Evolutionary conservation across 345 rosid genomes (phyloP), one percentile per base, ranked within the genome.

Genomic region (Arabidopsis suecica): DNA sequence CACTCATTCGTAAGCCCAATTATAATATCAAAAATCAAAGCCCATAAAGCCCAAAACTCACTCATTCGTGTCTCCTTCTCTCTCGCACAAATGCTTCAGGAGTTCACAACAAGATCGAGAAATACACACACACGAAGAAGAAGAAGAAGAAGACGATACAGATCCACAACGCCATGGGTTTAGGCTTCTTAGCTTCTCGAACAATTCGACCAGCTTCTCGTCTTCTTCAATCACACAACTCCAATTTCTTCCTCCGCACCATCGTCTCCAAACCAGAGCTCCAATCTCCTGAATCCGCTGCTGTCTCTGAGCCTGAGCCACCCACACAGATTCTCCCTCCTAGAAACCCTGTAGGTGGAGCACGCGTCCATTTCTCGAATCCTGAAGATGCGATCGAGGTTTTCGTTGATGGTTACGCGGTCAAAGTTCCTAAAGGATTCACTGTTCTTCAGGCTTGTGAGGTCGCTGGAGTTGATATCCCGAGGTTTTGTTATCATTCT

Each of bases 311-410:
- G 28, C 85, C 95, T 12, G 89, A 84, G 5, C 85, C 89, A 7
- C 84, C 88, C 20, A 63, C 79, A 3, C 88, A 87, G 30, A 85
- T 83, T 74, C 75, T 83, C 12, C 86, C 92, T 3, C 86, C 82
- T 5, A 83, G 87, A 72, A 83, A 65, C 25, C 98, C 99, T 2
- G 81, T 95, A 1, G 98, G 72, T 6, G 98, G 96, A n/a, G 98
- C 98, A 11, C 86, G 91, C 1, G 81, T 95, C 66, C 90, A 90
- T 71, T 87, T 95, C 77, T 53, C 90, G 5, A 91, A 86, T 14
- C 98, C 97, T 0, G 99, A 90, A 9, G 99, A 95, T 37, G 98
- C 98, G 56, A 90, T 93, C 83, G 99, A 95, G 87, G 99, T 95
- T 49, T 93, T 87, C 54, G 99, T 95, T 5, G 99, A 93, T 64